A percentile compares a stretch with the other conserved stretches of the same genome.
These are phyloP conservation scores for Diplodia intermedia DNA, from an alignment of 2,329 filamentous ascomycete species.

Conservation along the genomic window DNA sequence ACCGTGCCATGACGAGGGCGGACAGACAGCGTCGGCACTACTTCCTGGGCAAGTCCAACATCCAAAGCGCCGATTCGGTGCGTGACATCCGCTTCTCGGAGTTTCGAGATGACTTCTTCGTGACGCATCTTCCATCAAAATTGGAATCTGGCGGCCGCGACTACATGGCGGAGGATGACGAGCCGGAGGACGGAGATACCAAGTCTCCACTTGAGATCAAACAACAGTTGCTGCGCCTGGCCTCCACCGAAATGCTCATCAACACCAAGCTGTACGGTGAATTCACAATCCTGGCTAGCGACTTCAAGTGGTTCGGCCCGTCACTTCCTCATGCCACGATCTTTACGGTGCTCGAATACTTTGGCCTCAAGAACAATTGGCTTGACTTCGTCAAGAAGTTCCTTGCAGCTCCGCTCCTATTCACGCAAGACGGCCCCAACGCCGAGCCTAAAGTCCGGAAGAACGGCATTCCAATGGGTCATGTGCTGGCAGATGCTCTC, in stretches of 20 bases:
- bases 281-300: conserved; percentile 63
- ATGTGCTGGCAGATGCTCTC: conserved; percentile 65
- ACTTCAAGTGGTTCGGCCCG: conserved; percentile 54
- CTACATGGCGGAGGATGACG: conserved; percentile 47
- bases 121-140: conserved; percentile 60
- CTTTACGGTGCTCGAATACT: conserved; percentile 40
- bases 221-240: conserved; percentile 63
- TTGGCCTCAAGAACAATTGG: conserved; percentile 41
- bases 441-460: conserved; percentile 55
- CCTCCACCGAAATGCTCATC: conserved; percentile 63
- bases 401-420: conserved; percentile 65
- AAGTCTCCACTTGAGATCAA: conserved; percentile 59
- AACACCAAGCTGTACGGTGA: conserved; percentile 56
- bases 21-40: conserved; percentile 54
- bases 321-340: conserved; percentile 41
- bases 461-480: conserved; percentile 66
- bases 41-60: conserved; percentile 48
- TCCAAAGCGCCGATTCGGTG: conserved; percentile 32
- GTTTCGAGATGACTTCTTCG: conserved; percentile 60
- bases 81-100: conserved; percentile 42
- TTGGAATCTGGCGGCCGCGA: conserved; percentile 48
- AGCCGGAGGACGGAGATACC: conserved; percentile 37
- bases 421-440: conserved; percentile 60
- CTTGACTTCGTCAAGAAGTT: conserved; percentile 42
- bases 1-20: conserved; percentile 43